Evolutionary conservation across 352 stramenopile species (phyloP).

Genomic region (Thalassiosira livingstoniorum): DNA sequence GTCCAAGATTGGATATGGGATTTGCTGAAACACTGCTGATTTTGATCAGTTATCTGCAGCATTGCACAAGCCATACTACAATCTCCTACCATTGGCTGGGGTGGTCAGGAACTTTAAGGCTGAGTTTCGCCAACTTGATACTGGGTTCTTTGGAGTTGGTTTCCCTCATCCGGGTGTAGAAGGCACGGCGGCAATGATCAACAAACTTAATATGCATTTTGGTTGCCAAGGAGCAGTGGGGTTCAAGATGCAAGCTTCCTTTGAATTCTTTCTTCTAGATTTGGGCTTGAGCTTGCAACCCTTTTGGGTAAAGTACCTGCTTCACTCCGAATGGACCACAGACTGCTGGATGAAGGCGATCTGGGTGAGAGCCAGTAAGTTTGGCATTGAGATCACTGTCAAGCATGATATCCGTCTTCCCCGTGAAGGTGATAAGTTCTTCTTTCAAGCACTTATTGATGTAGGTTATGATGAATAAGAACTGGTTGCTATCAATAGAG

Average conservation of each 20-base stretch:
- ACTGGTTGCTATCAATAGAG: background rate
- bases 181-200: background rate
- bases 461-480: background rate
- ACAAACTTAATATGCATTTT: background rate
- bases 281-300: background rate
- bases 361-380: background rate
- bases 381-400: background rate
- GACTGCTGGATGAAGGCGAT: background rate
- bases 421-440: background rate
- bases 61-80: conserved; percentile 9
- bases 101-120: background rate
- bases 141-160: background rate
- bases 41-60: too few relatives aligned
- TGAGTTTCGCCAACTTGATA: background rate
- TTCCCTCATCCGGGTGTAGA: background rate
- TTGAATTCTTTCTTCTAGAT: background rate
- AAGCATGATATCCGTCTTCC: too few relatives aligned
- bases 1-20: too few relatives aligned
- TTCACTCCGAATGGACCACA: too few relatives aligned
- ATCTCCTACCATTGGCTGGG: background rate
- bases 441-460: background rate
- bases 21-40: too few relatives aligned
- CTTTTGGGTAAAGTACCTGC: too few relatives aligned
- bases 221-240: background rate
- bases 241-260: background rate